Evolutionary conservation across 1,139 yeast species (phyloP).

Genomic region (Yamadazyma mexicana): DNA sequence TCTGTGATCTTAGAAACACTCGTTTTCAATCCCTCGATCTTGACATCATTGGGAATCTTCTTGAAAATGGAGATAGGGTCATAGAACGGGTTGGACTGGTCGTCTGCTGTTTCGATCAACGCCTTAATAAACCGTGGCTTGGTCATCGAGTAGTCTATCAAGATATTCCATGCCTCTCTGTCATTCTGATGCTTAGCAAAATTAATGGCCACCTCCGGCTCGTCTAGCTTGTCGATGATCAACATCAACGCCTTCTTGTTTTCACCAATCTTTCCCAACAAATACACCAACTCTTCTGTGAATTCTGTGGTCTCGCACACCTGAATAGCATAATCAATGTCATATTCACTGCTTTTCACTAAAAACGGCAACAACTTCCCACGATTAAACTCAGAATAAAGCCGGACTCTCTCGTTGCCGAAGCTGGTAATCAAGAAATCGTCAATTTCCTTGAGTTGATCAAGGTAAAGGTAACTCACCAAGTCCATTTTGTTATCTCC

Average conservation of each 20-base stretch:
- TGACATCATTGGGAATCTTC: constrained; percentile 60
- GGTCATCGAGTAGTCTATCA: constrained; percentile 68
- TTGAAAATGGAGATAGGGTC: constrained; percentile 70
- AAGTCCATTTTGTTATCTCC: constrained; percentile 44
- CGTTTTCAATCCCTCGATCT: constrained; percentile 63
- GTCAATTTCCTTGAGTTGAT: constrained; percentile 54
- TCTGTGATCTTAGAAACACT: constrained; percentile 63
- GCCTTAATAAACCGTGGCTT: constrained; percentile 76
- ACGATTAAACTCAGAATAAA: constrained; percentile 65
- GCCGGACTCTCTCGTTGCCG: constrained; percentile 64
- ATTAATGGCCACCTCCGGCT: constrained; percentile 77
- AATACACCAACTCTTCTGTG: constrained; percentile 72
- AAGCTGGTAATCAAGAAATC: constrained; percentile 51
- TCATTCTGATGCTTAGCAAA: constrained; percentile 78
- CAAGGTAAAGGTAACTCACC: constrained; percentile 61
- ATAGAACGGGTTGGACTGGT: constrained; percentile 46
- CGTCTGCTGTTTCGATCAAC: constrained; percentile 69
- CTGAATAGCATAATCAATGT: constrained; percentile 65
- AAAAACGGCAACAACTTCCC: constrained; percentile 53
- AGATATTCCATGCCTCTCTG: constrained; percentile 73
- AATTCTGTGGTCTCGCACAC: constrained; percentile 56
- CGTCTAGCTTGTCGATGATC: constrained; percentile 73
- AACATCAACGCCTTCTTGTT: constrained; percentile 71
- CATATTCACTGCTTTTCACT: constrained; percentile 51
- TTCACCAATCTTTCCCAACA: constrained; percentile 83